phyloP scores from a whole-genome alignment of 768 basidiomycete genomes.

The Pleurotus eryngii region DNA sequence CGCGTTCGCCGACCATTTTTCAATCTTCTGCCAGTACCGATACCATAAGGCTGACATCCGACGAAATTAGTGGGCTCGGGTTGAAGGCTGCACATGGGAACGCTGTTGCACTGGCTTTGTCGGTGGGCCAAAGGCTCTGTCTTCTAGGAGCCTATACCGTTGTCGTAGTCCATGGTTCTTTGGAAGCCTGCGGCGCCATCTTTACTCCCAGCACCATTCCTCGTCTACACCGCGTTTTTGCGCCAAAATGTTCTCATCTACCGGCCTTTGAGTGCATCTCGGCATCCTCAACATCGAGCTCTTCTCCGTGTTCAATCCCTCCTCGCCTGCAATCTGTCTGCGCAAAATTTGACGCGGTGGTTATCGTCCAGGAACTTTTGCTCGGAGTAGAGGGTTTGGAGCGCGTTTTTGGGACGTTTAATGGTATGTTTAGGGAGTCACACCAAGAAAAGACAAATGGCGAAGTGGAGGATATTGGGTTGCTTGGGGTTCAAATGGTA shows the following conservation, averaged over 20 bases:
- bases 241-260: constrained; percentile 77
- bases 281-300: constrained; percentile 8
- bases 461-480: constrained; percentile 35
- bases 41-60: constrained; percentile 37
- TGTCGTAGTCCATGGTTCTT: constrained; percentile 56
- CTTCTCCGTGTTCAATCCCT: constrained; percentile 14
- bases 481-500: constrained; percentile 51
- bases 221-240: constrained; percentile 54
- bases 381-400: constrained; percentile 70
- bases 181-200: constrained; percentile 56
- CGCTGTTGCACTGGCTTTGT: constrained; percentile 41
- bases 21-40: constrained; percentile 42
- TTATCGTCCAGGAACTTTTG: constrained; percentile 54
- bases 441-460: constrained; percentile 26
- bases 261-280: constrained; percentile 39
- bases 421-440: constrained; percentile 56
- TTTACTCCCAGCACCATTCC: constrained; percentile 32
- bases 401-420: constrained; percentile 56
- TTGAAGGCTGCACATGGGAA: constrained; percentile 15
- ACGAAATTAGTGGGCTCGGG: constrained; percentile 31
- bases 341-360: constrained; percentile 29
- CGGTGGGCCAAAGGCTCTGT: constrained; percentile 49
- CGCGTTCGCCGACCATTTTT: constrained; percentile 42
- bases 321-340: constrained; percentile 14
- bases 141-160: constrained; percentile 68